These are phyloP conservation scores for Lentithecium fluviatile DNA, from an alignment of 495 filamentous ascomycete species.

Conservation along the genomic window DNA sequence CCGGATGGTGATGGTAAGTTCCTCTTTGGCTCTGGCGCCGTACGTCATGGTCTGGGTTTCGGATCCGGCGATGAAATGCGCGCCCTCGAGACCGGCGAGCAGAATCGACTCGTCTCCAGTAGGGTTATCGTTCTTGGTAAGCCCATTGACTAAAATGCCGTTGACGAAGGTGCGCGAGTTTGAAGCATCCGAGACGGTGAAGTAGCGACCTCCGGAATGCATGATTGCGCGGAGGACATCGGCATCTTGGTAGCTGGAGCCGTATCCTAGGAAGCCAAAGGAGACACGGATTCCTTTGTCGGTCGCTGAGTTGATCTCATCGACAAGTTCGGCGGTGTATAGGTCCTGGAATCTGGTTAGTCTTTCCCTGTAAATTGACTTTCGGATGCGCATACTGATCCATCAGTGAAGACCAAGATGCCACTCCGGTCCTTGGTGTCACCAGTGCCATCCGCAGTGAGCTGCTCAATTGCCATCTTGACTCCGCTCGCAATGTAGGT, in stretches of 20 bases:
- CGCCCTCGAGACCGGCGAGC: conserved; percentile 34
- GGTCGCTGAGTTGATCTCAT: conserved; percentile 39
- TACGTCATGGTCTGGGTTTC: conserved; percentile 35
- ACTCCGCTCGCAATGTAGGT: conserved; percentile 39
- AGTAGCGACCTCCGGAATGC: conserved; percentile 39
- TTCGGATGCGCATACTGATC: background rate
- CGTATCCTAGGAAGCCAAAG: conserved; percentile 37
- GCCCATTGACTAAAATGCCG: conserved; percentile 36
- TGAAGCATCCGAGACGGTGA: conserved; percentile 38
- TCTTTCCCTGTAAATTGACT: background rate
- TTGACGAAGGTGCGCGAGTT: conserved; percentile 35
- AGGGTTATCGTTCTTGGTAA: conserved; percentile 39
- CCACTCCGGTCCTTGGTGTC: conserved; percentile 32
- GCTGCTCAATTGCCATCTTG: conserved; percentile 32
- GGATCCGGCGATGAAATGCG: conserved; percentile 31
- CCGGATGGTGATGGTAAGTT: conserved; percentile 36
- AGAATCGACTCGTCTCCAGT: conserved; percentile 33
- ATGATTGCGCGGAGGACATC: conserved; percentile 35
- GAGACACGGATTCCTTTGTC: conserved; percentile 35
- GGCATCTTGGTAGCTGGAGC: conserved; percentile 14
- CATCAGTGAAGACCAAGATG: conserved; percentile 45
- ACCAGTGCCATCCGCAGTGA: conserved; percentile 17
- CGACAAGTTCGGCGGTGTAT: conserved; percentile 22
- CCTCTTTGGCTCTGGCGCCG: conserved; percentile 34
- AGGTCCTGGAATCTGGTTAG: conserved; percentile 11